Conservation (phyloP, 768 basidiomycete species). For the Mycena filopes region DNA sequence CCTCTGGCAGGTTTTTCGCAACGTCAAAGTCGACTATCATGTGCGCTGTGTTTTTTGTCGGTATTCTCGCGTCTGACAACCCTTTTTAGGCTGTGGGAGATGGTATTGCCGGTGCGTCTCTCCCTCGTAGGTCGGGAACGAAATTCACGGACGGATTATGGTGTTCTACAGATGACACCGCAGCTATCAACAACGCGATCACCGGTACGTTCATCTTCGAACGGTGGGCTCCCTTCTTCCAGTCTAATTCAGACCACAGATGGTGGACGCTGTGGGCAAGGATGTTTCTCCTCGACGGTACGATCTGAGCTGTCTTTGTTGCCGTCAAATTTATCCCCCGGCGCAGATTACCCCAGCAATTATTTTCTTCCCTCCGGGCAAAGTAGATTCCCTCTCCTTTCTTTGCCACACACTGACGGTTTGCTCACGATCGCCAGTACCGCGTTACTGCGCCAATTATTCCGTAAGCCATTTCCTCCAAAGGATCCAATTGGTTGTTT, state of each 20-base stretch:
- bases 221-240: too few species aligned
- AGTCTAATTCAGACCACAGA: neutral
- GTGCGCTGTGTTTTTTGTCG: neutral
- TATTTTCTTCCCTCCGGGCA: slow-evolving; percentile 20
- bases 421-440: neutral
- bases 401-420: too few species aligned
- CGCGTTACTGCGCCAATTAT: slow-evolving; percentile 19
- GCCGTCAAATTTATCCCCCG: neutral
- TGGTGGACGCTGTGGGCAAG: slow-evolving; percentile 13
- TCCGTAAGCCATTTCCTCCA: neutral
- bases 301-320: neutral
- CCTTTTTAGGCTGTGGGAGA: slow-evolving; percentile 1
- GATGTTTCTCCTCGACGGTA: slow-evolving; percentile 16
- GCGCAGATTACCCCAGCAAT: slow-evolving; percentile 19
- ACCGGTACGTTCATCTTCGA: neutral
- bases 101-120: slow-evolving; percentile 13
- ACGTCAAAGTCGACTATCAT: slow-evolving; percentile 1
- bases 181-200: slow-evolving; percentile 21
- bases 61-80: neutral
- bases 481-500: neutral
- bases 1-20: neutral
- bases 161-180: slow-evolving; percentile 15
- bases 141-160: neutral
- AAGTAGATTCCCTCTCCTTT: neutral
- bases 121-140: too few species aligned